Evolutionary conservation across 1,139 yeast species (phyloP), one percentile per base, ranked within the genome.

Genomic region (Yamadazyma triangularis): DNA sequence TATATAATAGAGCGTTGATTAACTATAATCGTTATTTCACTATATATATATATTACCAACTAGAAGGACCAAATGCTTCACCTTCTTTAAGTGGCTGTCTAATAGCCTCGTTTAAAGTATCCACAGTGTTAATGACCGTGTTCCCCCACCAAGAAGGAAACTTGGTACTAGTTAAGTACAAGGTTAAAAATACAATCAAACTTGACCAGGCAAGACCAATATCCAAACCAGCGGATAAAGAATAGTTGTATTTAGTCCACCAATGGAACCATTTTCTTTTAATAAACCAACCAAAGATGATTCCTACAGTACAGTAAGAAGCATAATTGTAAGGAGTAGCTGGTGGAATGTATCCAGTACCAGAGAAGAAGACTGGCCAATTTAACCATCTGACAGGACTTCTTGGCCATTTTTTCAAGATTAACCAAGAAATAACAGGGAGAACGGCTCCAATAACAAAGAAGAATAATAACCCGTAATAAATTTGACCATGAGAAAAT

Each of bases 331-430:
- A 64, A 28, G 70, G 60, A 27, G 72, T 67, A 23, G 72, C 72
- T 34, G 73, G 71, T 22, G 73, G 73, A 53, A 67, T 66, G 42
- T 53, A 53, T 32, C 68, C 72, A 22, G 72, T 64, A 42, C 72
- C 73, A 12, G 68, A 59, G 53, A 64, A 66, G 58, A 66, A 66
- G 22, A 66, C 70, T 5, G 71, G 70, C 66, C 70, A 64, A 52
- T 65, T 60, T 44, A 66, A 45, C 60, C 66, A 60, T 39, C 66
- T 64, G 34, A 73, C 50, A 21, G 61, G 57, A 18, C 39, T 32
- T 36, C 37, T 45, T 30, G 48, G 48, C 44, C 44, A 44, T 35
- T 39, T 44, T 29, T 36, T 44, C 26, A 40, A 36, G 21, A 39
- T 36, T 25, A 66, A 47, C 76, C 77, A 77, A 34, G 60, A 60